A percentile compares a stretch with the other conserved stretches of the same genome.
Evolutionary conservation across 805 yeast species (phyloP).

Genomic region (Cyberlindnera sargentensis): DNA sequence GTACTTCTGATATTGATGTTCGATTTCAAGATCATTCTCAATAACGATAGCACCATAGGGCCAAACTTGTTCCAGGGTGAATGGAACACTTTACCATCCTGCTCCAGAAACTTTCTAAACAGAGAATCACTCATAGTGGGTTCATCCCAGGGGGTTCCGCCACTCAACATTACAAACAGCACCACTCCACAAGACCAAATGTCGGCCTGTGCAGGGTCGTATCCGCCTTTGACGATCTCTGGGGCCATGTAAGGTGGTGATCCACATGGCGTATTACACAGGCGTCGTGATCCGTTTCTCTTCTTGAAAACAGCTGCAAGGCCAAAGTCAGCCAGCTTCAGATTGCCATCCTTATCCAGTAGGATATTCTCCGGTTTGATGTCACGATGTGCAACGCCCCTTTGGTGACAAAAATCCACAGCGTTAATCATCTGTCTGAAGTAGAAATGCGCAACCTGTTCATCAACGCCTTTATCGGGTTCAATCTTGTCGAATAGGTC

Average conservation of each 20-base stretch:
- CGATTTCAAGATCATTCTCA: constrained; percentile 46
- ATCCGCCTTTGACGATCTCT: constrained; percentile 46
- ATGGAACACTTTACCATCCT: constrained; percentile 38
- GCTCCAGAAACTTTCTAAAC: constrained; percentile 32
- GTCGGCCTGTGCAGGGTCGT: constrained; percentile 53
- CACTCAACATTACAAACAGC: constrained; percentile 53
- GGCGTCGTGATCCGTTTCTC: constrained; percentile 37
- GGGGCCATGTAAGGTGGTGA: constrained; percentile 80
- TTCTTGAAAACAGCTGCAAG: constrained; percentile 55
- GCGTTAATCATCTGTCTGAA: constrained; percentile 61
- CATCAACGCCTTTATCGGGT: constrained; percentile 65
- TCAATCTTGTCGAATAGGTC: constrained; percentile 75
- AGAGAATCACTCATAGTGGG: constrained; percentile 48
- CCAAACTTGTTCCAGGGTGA: constrained; percentile 54
- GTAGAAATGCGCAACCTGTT: constrained; percentile 60
- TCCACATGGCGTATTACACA: constrained; percentile 53
- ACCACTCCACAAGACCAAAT: constrained; percentile 68
- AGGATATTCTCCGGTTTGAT: constrained; percentile 66
- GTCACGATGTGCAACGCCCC: constrained; percentile 64
- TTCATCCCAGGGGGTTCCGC: constrained; percentile 68
- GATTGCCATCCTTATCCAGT: constrained; percentile 54
- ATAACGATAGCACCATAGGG: constrained; percentile 39
- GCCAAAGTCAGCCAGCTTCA: constrained; percentile 76
- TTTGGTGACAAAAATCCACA: constrained; percentile 48
- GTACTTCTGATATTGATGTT: constrained; percentile 38